Evolutionary conservation across 139 green algal species (phyloP), one percentile per base, ranked within the genome.

Genomic region (Diplosphaera chodatii): DNA sequence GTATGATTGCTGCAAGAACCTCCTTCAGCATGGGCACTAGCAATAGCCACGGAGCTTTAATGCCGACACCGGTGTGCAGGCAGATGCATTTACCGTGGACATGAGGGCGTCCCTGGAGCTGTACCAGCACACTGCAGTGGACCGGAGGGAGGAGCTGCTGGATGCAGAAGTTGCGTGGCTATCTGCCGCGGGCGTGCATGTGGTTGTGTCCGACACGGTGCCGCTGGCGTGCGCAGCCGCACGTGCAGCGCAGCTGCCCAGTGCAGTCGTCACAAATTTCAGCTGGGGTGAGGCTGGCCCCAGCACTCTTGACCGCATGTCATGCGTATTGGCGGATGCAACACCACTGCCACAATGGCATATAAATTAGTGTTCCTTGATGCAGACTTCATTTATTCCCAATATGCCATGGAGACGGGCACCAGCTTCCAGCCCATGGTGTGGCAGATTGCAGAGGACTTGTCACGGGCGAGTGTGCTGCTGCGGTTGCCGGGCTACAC

Each of bases 371-470:
- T n/a, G n/a, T n/a, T n/a, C n/a, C n/a, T 32, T 18, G 21, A 21
- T 70, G 74, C 40, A 79, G 86, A 92, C 81, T 92, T 90, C 64
- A 82, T 92, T 21, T 92, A 88, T 55, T 70, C 75, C 0, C 84
- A 90, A 72, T 91, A 89, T 66, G 62, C 84, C 28, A 80, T 55
- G 5, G 70, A 71, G 10, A 68, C 73, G 0, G 73, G 79, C 40
- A 76, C 40, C 48, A 32, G 71, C 25, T 55, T 73, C 37, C 30
- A 31, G 40, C 25, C 64, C 41, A 74, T 81, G 37, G 63, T 79
- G 2, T 84, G 71, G 71, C 74, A 91, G 76, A 89, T 92, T 27
- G 86, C 86, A 10, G 81, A 90, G 64, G 87, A 92, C 76, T 91
- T 89, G 59, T 59, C 83, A 6, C 59, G 68, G 13, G 78, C 83